phyloP scores from a whole-genome alignment of 805 yeast genomes.

The Isabelozyma pseudorhagii region DNA sequence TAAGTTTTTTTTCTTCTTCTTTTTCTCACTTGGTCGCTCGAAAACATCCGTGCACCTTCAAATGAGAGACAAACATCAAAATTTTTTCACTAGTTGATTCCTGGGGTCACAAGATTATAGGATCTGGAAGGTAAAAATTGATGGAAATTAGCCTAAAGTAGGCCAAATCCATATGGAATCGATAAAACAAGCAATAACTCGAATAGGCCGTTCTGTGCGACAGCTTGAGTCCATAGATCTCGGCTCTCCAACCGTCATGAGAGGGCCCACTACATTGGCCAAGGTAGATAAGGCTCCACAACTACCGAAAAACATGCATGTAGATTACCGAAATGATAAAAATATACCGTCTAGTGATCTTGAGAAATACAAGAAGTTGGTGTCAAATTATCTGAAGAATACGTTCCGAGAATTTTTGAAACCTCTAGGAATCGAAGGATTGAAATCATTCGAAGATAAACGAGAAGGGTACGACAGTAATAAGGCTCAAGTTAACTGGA shows the following conservation, averaged over 20 bases:
- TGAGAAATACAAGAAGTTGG: conserved; percentile 8
- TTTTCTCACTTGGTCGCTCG: neutral
- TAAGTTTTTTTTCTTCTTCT: neutral
- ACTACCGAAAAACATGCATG: neutral
- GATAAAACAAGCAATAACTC: conserved; percentile 30
- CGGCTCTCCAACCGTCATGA: neutral
- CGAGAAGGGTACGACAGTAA: conserved; percentile 17
- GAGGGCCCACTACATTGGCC: neutral
- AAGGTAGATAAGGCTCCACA: neutral
- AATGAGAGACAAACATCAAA: neutral
- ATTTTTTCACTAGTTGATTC: neutral
- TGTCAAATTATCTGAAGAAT: conserved; percentile 15
- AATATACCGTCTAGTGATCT: conserved; percentile 9
- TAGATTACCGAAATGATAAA: neutral
- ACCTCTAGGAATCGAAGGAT: conserved; percentile 31
- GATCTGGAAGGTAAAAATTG: neutral
- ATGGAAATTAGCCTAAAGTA: conserved; percentile 2
- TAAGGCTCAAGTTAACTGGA: conserved; percentile 26
- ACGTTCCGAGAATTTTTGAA: conserved; percentile 28
- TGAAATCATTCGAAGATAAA: conserved; percentile 27
- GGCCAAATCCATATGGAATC: conserved; percentile 18
- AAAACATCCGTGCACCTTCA: neutral
- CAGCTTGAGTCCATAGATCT: conserved; percentile 12
- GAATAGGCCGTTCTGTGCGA: conserved; percentile 31
- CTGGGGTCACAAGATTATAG: neutral